Evolutionary conservation across 352 stramenopile species (phyloP).

Genomic region (Thalassiosira mediterranea): DNA sequence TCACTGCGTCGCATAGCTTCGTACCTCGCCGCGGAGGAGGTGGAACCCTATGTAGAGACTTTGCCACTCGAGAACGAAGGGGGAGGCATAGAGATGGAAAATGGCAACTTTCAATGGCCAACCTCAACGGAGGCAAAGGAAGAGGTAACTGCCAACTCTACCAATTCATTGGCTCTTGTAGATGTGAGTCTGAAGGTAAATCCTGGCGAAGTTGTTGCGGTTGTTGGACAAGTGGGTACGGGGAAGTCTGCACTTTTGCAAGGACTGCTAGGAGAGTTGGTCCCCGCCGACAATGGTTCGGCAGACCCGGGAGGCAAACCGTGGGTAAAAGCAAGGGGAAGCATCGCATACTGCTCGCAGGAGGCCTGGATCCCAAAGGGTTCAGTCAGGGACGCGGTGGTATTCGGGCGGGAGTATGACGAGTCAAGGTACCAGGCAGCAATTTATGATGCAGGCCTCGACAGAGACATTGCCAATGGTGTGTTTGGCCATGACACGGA

Average conservation of each 20-base stretch:
- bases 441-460: conserved; percentile 73
- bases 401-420: conserved; percentile 84
- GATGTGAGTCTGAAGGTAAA: conserved; percentile 65
- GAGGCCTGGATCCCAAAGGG: conserved; percentile 84
- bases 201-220: conserved; percentile 78
- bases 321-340: conserved; percentile 57
- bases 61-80: conserved; percentile 21
- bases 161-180: conserved; percentile 35
- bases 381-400: conserved; percentile 82
- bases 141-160: conserved; percentile 12
- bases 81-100: conserved; percentile 70
- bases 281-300: conserved; percentile 15
- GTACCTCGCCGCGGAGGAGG: conserved; percentile 69
- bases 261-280: conserved; percentile 71
- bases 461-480: conserved; percentile 69
- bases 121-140: conserved; percentile 20
- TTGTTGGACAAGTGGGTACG: conserved; percentile 75
- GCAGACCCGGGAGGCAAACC: conserved; percentile 44
- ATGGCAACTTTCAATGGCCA: conserved; percentile 79
- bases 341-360: conserved; percentile 77
- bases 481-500: conserved; percentile 68
- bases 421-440: conserved; percentile 70
- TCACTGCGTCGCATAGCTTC: conserved; percentile 66
- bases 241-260: conserved; percentile 80
- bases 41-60: conserved; percentile 64